Base-by-base conservation (phyloP, 2,329 filamentous ascomycete species). In the Cytospora schulzeri region DNA sequence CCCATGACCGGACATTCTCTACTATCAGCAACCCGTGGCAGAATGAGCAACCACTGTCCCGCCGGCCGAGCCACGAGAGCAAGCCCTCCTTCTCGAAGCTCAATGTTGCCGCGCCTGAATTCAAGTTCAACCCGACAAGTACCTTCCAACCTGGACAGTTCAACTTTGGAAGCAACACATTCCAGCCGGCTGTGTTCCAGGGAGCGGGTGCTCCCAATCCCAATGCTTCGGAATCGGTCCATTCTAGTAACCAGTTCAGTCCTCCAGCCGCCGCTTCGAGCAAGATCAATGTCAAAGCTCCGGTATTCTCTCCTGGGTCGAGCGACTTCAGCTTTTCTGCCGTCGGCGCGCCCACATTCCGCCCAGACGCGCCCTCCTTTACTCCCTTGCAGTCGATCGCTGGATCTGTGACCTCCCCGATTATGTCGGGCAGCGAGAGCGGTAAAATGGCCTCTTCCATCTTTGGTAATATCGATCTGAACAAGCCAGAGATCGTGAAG, bases 21-120 rank as follows among this genome's bases (percentile, higher is more conserved):
- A 83, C 79, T 2, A 72, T 77, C 3, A 88, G 83, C 75, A 90
- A 90, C 72, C 86, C 87, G 14, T 90, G 88, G 88, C 81, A 81
- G 29, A 84, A 88, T 57, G 75, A 78, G 8, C 76, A 78, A 29
- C 79, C 82, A 17, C 71, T 74, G 51, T 71, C 77, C 29, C 77
- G 79, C 52, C 78, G 76, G 19, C 77, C 81, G 14, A 85, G 84
- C 68, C 90, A 93, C 71, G 83, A 81, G 22, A 89, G 88, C 73
- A 91, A 90, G 70, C 81, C 88, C 3, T 93, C 87, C 0, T 76
- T 88, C 52, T 92, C 92, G 0, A 93, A 89, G 69, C 84, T 98
- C 70, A 98, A 98, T 71, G 93, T 96, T 33, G 87, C 90, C 67
- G 94, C 94, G 0, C 91, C 93, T 55, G 92, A 95, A 72, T 97